Base-by-base conservation (phyloP, 805 yeast genomes). In the Zygosaccharomyces gambellarensis region DNA sequence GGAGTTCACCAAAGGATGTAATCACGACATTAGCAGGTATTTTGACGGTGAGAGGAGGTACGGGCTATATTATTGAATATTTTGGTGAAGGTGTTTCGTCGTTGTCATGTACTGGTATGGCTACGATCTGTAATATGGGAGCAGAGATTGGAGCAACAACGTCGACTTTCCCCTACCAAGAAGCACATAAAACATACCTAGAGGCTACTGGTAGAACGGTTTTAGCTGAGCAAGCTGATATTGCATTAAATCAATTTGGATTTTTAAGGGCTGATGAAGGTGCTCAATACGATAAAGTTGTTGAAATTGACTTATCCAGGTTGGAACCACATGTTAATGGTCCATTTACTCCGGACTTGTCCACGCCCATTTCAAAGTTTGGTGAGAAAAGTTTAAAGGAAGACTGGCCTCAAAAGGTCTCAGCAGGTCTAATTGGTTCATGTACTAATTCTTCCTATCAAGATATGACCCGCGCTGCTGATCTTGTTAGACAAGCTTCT, bases 61-160 rank as follows among this genome's bases (percentile, higher is more conserved):
- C 99, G 48, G 98, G 98, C 56, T 83, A 77, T 69, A 90, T 94
- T 64, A 90, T 94, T 46, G 99, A 94, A 75, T 94, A 94, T 75
- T 92, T 88, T 65, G 99, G 99, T 66, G 89, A 83, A 48, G 99
- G 99, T 74, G 95, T 90, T 41, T 76, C 83, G 54, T 75, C 85
- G 47, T 80, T 94, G 63, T 85, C 95, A 22, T 89, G 96, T 76
- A 94, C 99, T 31, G 99, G 99, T 75, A 94, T 94, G 99, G 99
- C 96, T 54, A 94, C 99, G 53, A 92, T 94, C 70, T 92, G 98
- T 80, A 94, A 94, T 73, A 94, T 94, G 99, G 99, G 99, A 69
- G 99, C 99, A 48, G 99, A 94, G 74, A 90, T 94, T 51, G 99
- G 99, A 71, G 99, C 99, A 39, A 94, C 99, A 34, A 94, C 99